A percentile compares a stretch with the other conserved stretches of the same genome.
These are phyloP conservation scores for Diplodia sapinea DNA, from an alignment of 2,329 filamentous ascomycete species.

Conservation along the genomic window DNA sequence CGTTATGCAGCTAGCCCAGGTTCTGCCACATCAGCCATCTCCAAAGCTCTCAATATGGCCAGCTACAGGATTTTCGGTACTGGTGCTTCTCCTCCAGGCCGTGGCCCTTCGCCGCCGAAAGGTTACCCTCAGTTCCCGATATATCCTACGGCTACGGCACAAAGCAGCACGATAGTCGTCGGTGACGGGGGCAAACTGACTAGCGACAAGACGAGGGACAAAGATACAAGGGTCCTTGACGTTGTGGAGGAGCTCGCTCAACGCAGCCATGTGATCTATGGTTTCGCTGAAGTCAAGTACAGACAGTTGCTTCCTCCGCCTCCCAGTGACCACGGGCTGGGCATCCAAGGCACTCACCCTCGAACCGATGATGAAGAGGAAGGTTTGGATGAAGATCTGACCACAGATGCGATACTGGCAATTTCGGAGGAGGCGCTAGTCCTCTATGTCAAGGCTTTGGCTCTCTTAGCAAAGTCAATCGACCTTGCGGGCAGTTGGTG, in stretches of 20 bases:
- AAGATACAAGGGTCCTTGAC: conserved; percentile 79
- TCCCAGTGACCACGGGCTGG: conserved; percentile 74
- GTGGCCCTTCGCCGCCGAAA: conserved; percentile 73
- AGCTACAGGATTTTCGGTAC: conserved; percentile 77
- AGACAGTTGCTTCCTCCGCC: conserved; percentile 92
- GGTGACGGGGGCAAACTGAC: conserved; percentile 67
- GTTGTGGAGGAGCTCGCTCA: conserved; percentile 91
- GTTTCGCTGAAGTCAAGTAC: conserved; percentile 98
- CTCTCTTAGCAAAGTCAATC: conserved; percentile 90
- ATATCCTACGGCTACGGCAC: conserved; percentile 75
- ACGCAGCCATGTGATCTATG: conserved; percentile 93
- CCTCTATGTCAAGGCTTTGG: conserved; percentile 92
- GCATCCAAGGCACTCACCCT: conserved; percentile 50
- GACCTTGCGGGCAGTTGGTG: conserved; percentile 94
- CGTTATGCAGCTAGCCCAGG: conserved; percentile 73
- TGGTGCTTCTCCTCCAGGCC: conserved; percentile 67
- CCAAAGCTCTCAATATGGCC: conserved; percentile 93
- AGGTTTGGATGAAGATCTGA: conserved; percentile 77
- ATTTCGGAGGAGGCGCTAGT: conserved; percentile 95
- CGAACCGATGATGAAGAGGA: conserved; percentile 59
- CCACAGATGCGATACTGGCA: conserved; percentile 80
- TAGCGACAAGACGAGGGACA: conserved; percentile 64
- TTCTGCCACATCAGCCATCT: conserved; percentile 88
- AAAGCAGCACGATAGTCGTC: conserved; percentile 68
- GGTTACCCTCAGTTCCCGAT: conserved; percentile 82